Base-by-base conservation (phyloP, 208 protist genomes). In the Acanthamoeba healyi region DNA sequence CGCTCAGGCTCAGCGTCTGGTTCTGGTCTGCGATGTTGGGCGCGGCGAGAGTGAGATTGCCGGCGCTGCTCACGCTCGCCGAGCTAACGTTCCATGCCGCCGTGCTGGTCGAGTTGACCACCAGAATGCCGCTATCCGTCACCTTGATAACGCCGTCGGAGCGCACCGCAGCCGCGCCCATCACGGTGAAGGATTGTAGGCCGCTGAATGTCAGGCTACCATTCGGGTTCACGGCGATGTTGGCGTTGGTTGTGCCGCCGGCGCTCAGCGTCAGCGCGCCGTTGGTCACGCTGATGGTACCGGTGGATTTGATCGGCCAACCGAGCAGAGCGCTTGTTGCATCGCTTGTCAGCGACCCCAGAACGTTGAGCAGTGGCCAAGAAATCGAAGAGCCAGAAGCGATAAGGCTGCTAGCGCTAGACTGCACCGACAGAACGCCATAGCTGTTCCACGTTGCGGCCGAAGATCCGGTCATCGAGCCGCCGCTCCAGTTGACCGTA, bases 391-490 rank as follows among this genome's bases (percentile, higher is more conserved):
- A n/a, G n/a, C n/a, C n/a, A n/a, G n/a, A n/a, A n/a, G 29, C 38
- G 56, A 7, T 2, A 58, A n/a, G 14, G 46, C 36, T 26, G 38
- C 19, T 32, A 38, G 38, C 7, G 61, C 51, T 38, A 40, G 26
- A 24, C 65, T 42, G 46, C 19, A 38, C 86, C 12, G 44, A 36
- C 42, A 92, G 15, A 14, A 22, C 12, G 46, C 86, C 86, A 58
- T 92, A 92, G 65, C 65, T 92, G 86, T 92, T 92, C 86, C 86
- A 92, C 17, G 34, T 74, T 14, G 65, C 61, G 65, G 40, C 34
- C 61, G 42, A 40, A 0, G 38, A 77, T 22, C 61, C 56, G 12
- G 58, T 51, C 58, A 92, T 24, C 22, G n/a, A 1, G 36, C 86
- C 86, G 32, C 29, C 54, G 38, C 1, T 74, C 56, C 51, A 92